A percentile compares a stretch with the other conserved stretches of the same genome.
Evolutionary conservation across 108 stramenopile genomes (phyloP).

Genomic region (Nitzschia sp.): DNA sequence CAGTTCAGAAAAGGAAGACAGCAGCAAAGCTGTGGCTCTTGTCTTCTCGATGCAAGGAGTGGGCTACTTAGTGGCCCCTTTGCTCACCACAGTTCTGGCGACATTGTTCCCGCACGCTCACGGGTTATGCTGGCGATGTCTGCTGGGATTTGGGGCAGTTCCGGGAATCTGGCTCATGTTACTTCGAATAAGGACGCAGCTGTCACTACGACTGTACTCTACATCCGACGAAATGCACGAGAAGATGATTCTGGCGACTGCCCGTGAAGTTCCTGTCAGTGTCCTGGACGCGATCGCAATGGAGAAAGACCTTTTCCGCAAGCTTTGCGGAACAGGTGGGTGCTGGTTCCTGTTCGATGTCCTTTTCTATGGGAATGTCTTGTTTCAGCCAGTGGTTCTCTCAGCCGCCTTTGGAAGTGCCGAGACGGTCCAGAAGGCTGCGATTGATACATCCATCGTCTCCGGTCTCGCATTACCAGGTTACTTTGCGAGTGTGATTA

Average conservation of each 20-base stretch:
- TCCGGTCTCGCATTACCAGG: slow-evolving; percentile 52
- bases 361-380: slow-evolving; percentile 62
- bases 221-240: not conserved
- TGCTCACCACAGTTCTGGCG: slow-evolving; percentile 39
- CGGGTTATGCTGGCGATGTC: slow-evolving; percentile 43
- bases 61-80: slow-evolving; percentile 54
- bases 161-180: slow-evolving; percentile 45
- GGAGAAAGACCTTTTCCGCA: slow-evolving; percentile 42
- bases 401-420: slow-evolving; percentile 53
- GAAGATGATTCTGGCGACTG: not conserved
- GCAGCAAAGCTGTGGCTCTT: slow-evolving; percentile 38
- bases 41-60: slow-evolving; percentile 72
- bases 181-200: not conserved
- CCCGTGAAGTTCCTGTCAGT: slow-evolving; percentile 13
- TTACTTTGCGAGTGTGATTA: slow-evolving; percentile 51
- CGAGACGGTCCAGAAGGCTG: slow-evolving; percentile 34
- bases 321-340: slow-evolving; percentile 63
- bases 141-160: slow-evolving; percentile 44
- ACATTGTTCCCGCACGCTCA: slow-evolving; percentile 16
- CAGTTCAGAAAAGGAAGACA: not conserved
- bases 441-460: slow-evolving; percentile 45
- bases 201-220: not conserved
- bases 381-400: slow-evolving; percentile 65
- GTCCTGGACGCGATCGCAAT: slow-evolving; percentile 49
- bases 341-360: slow-evolving; percentile 77